Base-by-base conservation (phyloP, 2,329 filamentous ascomycete genomes). In the Fusarium piperis region DNA sequence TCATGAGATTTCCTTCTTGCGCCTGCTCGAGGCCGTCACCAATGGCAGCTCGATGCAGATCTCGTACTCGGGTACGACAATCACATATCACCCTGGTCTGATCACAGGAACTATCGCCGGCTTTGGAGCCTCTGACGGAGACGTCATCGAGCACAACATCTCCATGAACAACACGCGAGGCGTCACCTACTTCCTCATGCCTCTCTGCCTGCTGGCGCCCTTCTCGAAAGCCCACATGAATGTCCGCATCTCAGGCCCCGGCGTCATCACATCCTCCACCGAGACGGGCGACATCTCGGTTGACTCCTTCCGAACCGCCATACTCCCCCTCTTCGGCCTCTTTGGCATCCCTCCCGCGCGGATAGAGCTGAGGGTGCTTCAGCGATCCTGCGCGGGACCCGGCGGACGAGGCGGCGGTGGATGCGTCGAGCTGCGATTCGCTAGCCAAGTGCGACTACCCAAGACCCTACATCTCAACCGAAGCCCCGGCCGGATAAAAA, bases 31-130 rank as follows among this genome's bases (percentile, higher is more conserved):
- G 82, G 89, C 94, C 74, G 88, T 99, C 77, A 99, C 96, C 78
- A 99, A 99, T 86, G 96, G 96, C 83, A 93, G 93, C 64, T 91
- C 93, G 62, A 94, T 98, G 84, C 95, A 98, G 78, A 97, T 99
- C 75, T 97, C 94, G 12, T 96, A 97, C 84, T 98, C 94, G 2
- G 96, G 96, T 79, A 98, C 96, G 0, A 95, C 94, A 1, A 89
- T 99, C 62, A 92, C 95, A 38, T 99, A 97, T 83, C 92, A 93
- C 73, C 96, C 96, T 0, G 96, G 96, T 36, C 86, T 99, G 41
- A 97, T 99, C 77, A 96, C 94, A 0, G 96, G 96, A 68, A 92
- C 91, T 52, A 90, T 93, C 26, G 87, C 93, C 20, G 94, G 94
- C 18, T 88, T 91, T 56, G 94, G 94, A 76, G 91, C 93, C 38